phyloP scores from a whole-genome alignment of 306 rosid species.

The Lupinus albus region DNA sequence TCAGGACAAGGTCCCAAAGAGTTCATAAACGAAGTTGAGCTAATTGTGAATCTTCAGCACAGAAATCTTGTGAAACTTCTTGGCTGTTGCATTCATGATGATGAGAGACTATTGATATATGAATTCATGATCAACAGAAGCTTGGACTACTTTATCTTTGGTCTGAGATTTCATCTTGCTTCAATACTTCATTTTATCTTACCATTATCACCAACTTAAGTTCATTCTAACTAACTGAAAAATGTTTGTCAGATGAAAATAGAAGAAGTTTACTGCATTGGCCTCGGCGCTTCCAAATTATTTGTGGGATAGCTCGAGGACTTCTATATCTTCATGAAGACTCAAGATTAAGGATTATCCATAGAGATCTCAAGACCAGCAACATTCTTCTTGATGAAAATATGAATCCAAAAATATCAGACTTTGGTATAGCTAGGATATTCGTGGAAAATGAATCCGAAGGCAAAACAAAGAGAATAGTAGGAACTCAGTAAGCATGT shows the following conservation, averaged over 20 bases:
- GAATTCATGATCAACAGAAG: conserved; percentile 70
- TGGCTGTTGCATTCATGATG: conserved; percentile 61
- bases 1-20: conserved; percentile 66
- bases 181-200: background rate
- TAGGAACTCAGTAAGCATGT: conserved; percentile 61
- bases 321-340: conserved; percentile 64
- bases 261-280: conserved; percentile 39
- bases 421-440: conserved; percentile 62
- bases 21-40: conserved; percentile 62
- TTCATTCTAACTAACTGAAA: conserved; percentile 18
- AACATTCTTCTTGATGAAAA: conserved; percentile 56
- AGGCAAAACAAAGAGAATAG: conserved; percentile 52
- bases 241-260: conserved; percentile 39
- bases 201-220: background rate
- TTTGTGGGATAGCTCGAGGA: conserved; percentile 55
- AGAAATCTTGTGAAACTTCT: conserved; percentile 67
- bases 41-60: conserved; percentile 71
- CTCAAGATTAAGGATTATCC: conserved; percentile 59
- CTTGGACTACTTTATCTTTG: conserved; percentile 68
- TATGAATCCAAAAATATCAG: conserved; percentile 66
- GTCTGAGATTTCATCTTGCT: conserved; percentile 40
- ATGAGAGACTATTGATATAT: conserved; percentile 57
- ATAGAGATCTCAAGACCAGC: conserved; percentile 61
- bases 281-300: conserved; percentile 53
- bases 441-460: conserved; percentile 50